phyloP scores from a whole-genome alignment of 2,329 filamentous ascomycete species.

The Mariannaea sp. region DNA sequence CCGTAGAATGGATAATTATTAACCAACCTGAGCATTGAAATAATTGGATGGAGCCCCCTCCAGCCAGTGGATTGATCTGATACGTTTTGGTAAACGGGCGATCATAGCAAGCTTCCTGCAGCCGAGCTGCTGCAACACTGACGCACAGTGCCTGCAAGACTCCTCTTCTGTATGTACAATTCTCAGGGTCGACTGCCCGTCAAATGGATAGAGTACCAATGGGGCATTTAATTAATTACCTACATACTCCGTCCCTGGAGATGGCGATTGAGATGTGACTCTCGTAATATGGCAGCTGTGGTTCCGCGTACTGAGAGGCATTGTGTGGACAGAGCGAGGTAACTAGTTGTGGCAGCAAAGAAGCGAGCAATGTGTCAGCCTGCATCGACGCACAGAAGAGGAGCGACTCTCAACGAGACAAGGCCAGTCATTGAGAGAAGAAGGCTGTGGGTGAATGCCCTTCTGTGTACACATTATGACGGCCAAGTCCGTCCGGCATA shows the following conservation, averaged over 20 bases:
- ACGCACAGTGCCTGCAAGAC: neutral
- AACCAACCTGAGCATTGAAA: too few relatives aligned
- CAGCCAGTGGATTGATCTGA: too few relatives aligned
- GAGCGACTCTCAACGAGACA: conserved; percentile 2
- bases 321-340: neutral
- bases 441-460: too few relatives aligned
- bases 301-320: neutral
- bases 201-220: too few relatives aligned
- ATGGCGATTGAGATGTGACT: neutral
- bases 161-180: neutral
- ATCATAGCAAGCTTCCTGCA: conserved; percentile 20
- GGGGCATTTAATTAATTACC: too few relatives aligned
- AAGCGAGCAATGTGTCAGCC: conserved; percentile 17
- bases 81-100: conserved; percentile 13
- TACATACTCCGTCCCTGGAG: neutral
- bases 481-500: conserved; percentile 24
- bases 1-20: too few relatives aligned
- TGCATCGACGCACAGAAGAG: neutral
- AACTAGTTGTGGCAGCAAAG: neutral
- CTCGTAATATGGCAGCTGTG: neutral
- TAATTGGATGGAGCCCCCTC: conserved; percentile 3
- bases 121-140: neutral
- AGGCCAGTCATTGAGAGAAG: conserved; percentile 7
- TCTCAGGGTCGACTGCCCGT: neutral
- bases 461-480: neutral